Evolutionary conservation across 108 stramenopile genomes (phyloP), one percentile per base, ranked within the genome.

Genomic region (Pseudonitzschia delicatissima): DNA sequence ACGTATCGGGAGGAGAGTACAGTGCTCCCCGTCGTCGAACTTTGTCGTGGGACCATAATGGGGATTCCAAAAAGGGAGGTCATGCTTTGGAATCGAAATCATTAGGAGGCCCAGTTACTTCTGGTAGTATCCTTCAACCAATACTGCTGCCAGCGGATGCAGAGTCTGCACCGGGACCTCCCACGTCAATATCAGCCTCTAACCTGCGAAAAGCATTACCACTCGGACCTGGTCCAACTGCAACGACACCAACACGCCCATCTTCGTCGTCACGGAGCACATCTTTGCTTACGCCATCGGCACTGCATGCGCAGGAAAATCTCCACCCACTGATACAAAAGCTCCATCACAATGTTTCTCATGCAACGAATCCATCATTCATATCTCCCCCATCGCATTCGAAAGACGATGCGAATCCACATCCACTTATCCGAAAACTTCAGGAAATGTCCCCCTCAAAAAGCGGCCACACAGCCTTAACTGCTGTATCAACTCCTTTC

Each of bases 21-120:
- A 42, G 35, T 2, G 20, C 57, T 18, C 70, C 70, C 1, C 33
- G 62, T 32, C 70, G 62, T 28, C 62, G 70, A 20, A 71, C 70
- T 0, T 6, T 44, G 5, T 71, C 70, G 4, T 64, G 62, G 70
- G 70, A 71, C 23, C 18, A 40, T 15, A 37, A n/a, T 8, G 39
- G 35, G 4, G 34, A 33, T 40, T 20, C 1, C 34, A 37, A 37
- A 37, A 40, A 13, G 40, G 6, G 25, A 28, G 37, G 37, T 39
- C 8, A 35, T 3, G 18, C 39, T 3, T 2, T 61, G 9, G 60
- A 37, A 61, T 40, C 60, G 40, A 42, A 40, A 15, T 61, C 60
- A 27, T 13, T 61, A 37, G 60, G 60, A 26, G 60, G 60, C 11
- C 25, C 8, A 40, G n/a, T 37, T 12, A 12, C 32, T 39, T 4